These are phyloP conservation scores for Chlamydomonas reinhardtii DNA, from an alignment of 163 green algal species.

Conservation along the genomic window DNA sequence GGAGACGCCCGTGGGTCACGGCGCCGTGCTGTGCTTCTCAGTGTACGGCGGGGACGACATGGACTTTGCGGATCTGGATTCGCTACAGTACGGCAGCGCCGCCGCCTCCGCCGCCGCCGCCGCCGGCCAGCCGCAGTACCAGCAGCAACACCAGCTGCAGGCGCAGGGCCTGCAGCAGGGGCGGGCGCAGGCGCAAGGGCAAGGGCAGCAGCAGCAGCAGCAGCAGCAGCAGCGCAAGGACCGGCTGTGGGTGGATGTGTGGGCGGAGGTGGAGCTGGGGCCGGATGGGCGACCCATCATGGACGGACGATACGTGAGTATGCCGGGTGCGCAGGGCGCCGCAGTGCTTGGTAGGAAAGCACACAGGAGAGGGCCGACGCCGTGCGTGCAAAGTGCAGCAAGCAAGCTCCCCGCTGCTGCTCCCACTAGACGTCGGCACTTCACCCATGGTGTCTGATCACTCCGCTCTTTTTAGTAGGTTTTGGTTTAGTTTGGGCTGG, in stretches of 20 bases:
- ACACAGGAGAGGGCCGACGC: too few relatives aligned
- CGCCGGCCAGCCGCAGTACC: slow-evolving; percentile 1
- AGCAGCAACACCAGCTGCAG: slow-evolving; percentile 5
- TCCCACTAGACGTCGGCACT: too few relatives aligned
- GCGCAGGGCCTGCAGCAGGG: too few relatives aligned
- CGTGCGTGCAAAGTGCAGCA: too few relatives aligned
- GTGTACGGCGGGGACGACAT: slow-evolving; percentile 82
- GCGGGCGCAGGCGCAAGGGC: neutral
- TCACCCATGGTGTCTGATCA: too few relatives aligned
- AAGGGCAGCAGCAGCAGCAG: slow-evolving; percentile 26
- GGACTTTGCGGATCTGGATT: neutral
- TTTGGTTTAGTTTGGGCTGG: too few relatives aligned
- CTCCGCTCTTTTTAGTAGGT: too few relatives aligned
- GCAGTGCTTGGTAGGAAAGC: too few relatives aligned
- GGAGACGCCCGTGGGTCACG: slow-evolving; percentile 92
- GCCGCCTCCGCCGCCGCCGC: too few relatives aligned
- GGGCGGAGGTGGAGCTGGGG: slow-evolving; percentile 54
- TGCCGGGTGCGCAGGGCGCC: too few relatives aligned
- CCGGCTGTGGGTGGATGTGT: slow-evolving; percentile 60
- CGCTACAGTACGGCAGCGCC: neutral
- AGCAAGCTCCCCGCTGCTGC: too few relatives aligned
- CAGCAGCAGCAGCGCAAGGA: slow-evolving; percentile 11
- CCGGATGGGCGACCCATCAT: slow-evolving; percentile 3
- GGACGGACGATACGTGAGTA: slow-evolving; percentile 37
- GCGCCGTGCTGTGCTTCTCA: slow-evolving; percentile 92